Conservation (phyloP, 352 stramenopile species). For the Globisporangium canariense region DNA sequence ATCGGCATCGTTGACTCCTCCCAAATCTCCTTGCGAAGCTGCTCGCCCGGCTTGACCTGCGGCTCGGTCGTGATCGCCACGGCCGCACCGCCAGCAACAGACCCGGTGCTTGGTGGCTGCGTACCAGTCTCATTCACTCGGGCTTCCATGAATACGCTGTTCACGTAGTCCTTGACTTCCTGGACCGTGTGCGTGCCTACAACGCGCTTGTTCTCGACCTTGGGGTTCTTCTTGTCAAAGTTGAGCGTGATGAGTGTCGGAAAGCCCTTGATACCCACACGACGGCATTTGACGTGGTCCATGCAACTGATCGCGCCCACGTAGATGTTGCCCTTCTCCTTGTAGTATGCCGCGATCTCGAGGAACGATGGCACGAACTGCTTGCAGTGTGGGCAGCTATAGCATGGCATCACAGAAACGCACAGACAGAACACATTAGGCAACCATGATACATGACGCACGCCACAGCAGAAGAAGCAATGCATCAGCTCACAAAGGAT, state of each 20-base stretch:
- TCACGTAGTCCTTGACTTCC: conserved; percentile 73
- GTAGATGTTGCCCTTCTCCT: conserved; percentile 59
- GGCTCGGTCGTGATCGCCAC: not conserved
- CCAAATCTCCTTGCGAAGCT: conserved; percentile 50
- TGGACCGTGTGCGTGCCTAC: conserved; percentile 77
- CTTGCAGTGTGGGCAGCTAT: conserved; percentile 79
- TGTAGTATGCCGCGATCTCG: conserved; percentile 71
- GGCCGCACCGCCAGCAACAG: too few species aligned
- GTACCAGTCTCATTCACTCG: conserved; percentile 70
- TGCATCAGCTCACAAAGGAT: conserved; percentile 65
- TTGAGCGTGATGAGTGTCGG: conserved; percentile 75
- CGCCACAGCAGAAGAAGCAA: not conserved
- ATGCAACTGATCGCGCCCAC: conserved; percentile 81
- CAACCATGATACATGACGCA: not conserved
- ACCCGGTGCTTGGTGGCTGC: conserved; percentile 28
- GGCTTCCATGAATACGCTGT: conserved; percentile 53
- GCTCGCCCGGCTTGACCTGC: conserved; percentile 30
- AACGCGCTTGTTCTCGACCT: conserved; percentile 65
- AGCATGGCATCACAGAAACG: conserved; percentile 9
- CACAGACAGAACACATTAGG: conserved; percentile 15
- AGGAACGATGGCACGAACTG: conserved; percentile 66
- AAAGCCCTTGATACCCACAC: conserved; percentile 77
- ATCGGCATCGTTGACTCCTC: conserved; percentile 73
- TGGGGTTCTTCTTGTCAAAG: conserved; percentile 69
- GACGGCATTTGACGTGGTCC: conserved; percentile 82